These are phyloP conservation scores for Peterozyma toletana DNA, from an alignment of 805 yeast genomes.

Conservation along the genomic window DNA sequence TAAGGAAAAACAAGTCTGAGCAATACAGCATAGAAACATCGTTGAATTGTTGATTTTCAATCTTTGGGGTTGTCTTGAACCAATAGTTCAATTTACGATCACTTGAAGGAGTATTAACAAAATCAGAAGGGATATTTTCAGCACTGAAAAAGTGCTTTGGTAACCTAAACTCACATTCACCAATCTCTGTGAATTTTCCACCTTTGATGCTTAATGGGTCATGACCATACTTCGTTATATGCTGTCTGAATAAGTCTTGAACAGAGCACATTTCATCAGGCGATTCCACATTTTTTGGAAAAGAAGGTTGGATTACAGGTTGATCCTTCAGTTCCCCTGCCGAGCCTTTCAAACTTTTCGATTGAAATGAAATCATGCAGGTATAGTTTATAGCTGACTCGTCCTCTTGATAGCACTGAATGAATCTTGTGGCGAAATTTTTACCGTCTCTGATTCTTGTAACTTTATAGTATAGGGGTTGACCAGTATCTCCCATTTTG, in stretches of 20 bases:
- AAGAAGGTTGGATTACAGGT: slow-evolving; percentile 16
- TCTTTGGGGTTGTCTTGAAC: slow-evolving; percentile 4
- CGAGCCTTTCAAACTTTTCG: slow-evolving; percentile 21
- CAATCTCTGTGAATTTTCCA: slow-evolving; percentile 15
- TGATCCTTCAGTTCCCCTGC: slow-evolving; percentile 22
- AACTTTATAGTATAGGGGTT: slow-evolving; percentile 48
- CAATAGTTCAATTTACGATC: slow-evolving; percentile 1
- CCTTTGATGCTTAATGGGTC: too few species aligned
- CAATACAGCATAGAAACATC: slow-evolving; percentile 54
- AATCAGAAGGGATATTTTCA: neutral
- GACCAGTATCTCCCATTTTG: slow-evolving; percentile 38
- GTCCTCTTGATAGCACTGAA: slow-evolving; percentile 48
- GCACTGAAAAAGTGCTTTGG: slow-evolving; percentile 21
- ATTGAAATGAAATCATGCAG: slow-evolving; percentile 42
- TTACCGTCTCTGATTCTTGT: slow-evolving; percentile 43
- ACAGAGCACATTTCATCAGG: slow-evolving; percentile 18
- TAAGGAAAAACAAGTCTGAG: slow-evolving; percentile 50
- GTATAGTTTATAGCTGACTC: slow-evolving; percentile 33
- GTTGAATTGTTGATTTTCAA: slow-evolving; percentile 26
- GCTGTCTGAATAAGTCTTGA: too few species aligned
- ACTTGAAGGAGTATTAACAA: neutral
- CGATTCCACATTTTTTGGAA: slow-evolving; percentile 20
- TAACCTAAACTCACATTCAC: slow-evolving; percentile 20
- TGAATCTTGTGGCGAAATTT: slow-evolving; percentile 43
- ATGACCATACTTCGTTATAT: too few species aligned